Evolutionary conservation across 148 eudicot genomes (phyloP).

Genomic region (Chenopodium formosanum): DNA sequence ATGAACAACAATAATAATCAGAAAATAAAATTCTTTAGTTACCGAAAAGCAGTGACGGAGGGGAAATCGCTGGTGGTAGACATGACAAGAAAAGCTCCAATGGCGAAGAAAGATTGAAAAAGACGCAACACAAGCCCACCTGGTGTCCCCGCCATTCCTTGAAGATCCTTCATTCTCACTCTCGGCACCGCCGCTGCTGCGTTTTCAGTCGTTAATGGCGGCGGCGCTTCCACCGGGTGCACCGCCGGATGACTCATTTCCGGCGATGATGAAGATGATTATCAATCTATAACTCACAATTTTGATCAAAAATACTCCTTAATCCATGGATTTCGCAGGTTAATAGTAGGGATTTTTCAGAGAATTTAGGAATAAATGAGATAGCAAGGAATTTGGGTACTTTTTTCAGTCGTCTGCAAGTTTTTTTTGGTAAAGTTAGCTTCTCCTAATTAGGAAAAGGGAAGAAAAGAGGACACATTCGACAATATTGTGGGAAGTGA

Average conservation of each 20-base stretch:
- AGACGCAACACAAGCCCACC: conserved; percentile 59
- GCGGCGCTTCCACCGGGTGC: conserved; percentile 77
- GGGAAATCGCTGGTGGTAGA: conserved; percentile 74
- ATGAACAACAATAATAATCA: background rate
- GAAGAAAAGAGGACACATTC: too few species aligned
- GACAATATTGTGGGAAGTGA: too few species aligned
- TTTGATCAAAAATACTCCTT: too few species aligned
- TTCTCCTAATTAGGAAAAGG: too few species aligned
- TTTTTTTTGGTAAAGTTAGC: too few species aligned
- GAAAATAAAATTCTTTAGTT: background rate
- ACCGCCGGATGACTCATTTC: conserved; percentile 62
- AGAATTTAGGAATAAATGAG: too few species aligned
- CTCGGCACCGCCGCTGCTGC: conserved; percentile 52
- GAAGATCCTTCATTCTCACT: conserved; percentile 69
- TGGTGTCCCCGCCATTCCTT: conserved; percentile 73
- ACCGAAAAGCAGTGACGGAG: conserved; percentile 82
- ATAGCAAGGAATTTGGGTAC: too few species aligned
- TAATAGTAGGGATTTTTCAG: too few species aligned
- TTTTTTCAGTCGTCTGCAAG: too few species aligned
- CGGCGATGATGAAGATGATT: too few species aligned
- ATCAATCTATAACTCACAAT: too few species aligned
- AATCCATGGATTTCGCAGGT: too few species aligned
- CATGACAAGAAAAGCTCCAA: conserved; percentile 54
- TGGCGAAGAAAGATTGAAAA: conserved; percentile 55
- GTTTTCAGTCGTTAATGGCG: conserved; percentile 23